These are phyloP conservation scores for Rubus idaeus DNA, from an alignment of 306 rosid species.

Conservation along the genomic window DNA sequence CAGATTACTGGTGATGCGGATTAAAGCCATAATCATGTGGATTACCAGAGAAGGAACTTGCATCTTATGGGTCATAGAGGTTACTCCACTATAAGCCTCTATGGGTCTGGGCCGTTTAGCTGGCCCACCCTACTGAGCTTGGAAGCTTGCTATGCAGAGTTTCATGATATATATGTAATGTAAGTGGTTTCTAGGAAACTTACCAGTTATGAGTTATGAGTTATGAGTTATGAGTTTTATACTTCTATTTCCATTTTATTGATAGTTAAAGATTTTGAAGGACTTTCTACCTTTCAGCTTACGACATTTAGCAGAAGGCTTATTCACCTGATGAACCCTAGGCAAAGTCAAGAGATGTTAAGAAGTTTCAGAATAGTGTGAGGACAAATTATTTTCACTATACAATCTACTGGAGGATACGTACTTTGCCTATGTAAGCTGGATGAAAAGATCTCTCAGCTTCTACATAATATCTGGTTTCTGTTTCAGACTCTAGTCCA, in stretches of 20 bases:
- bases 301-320: neutral
- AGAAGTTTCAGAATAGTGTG: neutral
- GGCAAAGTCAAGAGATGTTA: neutral
- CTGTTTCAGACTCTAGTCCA: neutral
- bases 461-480: neutral
- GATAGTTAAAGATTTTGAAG: slow-evolving; percentile 4
- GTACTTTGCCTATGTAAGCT: slow-evolving; percentile 5
- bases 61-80: neutral
- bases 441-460: neutral
- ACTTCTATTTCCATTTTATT: neutral
- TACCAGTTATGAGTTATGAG: neutral
- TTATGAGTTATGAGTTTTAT: neutral
- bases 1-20: slow-evolving; percentile 34
- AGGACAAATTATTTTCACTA: neutral
- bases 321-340: neutral
- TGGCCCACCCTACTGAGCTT: neutral
- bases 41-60: slow-evolving; percentile 2
- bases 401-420: neutral
- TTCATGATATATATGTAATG: neutral
- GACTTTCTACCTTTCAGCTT: slow-evolving; percentile 15
- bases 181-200: neutral
- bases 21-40: neutral
- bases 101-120: neutral
- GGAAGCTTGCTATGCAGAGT: neutral
- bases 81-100: neutral